These are phyloP conservation scores for Debaryomycetaceae sp. DNA, from an alignment of 1,139 yeast species.

Conservation along the genomic window DNA sequence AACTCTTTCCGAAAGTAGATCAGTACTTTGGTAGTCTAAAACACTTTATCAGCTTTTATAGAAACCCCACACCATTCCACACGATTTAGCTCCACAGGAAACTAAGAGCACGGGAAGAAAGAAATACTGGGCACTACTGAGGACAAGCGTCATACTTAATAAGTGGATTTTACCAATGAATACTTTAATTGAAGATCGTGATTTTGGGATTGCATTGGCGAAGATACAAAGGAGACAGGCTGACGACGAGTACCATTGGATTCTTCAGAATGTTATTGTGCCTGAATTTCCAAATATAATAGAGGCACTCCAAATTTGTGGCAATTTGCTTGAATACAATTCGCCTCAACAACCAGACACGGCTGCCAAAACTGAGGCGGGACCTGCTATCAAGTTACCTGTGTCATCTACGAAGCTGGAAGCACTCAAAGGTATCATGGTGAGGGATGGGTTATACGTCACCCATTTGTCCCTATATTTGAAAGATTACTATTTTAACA, in stretches of 20 bases:
- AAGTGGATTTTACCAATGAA: not conserved
- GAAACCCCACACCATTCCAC: no score
- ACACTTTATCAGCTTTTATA: no score
- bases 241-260: conserved; percentile 43
- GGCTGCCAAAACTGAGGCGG: conserved; percentile 24
- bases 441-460: conserved; percentile 40
- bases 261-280: conserved; percentile 22
- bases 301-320: conserved; percentile 39
- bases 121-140: no score
- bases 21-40: no score
- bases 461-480: conserved; percentile 27
- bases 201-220: not conserved
- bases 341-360: conserved; percentile 38
- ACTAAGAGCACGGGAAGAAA: not conserved
- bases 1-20: no score
- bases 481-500: conserved; percentile 31
- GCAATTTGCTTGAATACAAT: conserved; percentile 35
- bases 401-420: conserved; percentile 39
- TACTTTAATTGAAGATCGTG: not conserved
- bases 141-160: no score
- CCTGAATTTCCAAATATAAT: conserved; percentile 41
- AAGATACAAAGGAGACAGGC: conserved; percentile 19
- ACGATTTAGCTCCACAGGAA: not conserved
- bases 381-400: conserved; percentile 40
- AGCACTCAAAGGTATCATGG: conserved; percentile 37